phyloP scores from a whole-genome alignment of 73 alveolate genomes.

The Uronychia binucleata region DNA sequence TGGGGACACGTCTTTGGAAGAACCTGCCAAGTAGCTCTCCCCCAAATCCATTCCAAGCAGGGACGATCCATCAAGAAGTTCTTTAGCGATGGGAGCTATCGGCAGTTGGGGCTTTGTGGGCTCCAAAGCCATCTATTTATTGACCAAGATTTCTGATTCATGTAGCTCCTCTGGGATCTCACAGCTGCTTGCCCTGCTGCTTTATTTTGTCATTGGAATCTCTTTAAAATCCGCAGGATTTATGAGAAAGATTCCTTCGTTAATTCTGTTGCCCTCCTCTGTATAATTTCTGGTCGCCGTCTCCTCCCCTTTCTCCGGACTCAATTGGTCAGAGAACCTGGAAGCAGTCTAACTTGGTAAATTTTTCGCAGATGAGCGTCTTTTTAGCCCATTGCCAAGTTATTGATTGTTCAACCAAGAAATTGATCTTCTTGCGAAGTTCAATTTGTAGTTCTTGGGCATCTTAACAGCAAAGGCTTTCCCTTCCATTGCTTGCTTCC shows the following conservation, averaged over 20 bases:
- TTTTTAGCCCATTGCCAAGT: background rate
- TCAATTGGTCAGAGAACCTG: background rate
- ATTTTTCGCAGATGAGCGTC: background rate
- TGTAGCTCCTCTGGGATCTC: background rate
- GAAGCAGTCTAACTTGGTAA: background rate
- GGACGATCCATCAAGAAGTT: background rate
- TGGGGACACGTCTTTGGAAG: background rate
- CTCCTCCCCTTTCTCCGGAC: background rate
- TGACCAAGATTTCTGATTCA: background rate
- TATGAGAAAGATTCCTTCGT: background rate
- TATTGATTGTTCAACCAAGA: background rate
- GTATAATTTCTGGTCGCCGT: background rate
- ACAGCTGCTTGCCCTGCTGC: background rate
- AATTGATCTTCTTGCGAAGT: background rate
- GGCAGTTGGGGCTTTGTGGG: background rate
- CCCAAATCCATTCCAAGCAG: background rate
- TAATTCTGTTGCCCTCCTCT: background rate
- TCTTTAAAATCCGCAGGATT: background rate
- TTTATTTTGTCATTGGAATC: background rate
- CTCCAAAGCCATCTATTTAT: background rate
- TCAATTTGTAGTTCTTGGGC: background rate
- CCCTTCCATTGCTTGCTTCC: too few relatives aligned
- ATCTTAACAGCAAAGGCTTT: background rate
- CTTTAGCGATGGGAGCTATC: background rate
- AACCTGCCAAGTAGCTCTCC: background rate